Base-by-base conservation (phyloP, 139 green algal genomes). In the Dunaliella primolecta region DNA sequence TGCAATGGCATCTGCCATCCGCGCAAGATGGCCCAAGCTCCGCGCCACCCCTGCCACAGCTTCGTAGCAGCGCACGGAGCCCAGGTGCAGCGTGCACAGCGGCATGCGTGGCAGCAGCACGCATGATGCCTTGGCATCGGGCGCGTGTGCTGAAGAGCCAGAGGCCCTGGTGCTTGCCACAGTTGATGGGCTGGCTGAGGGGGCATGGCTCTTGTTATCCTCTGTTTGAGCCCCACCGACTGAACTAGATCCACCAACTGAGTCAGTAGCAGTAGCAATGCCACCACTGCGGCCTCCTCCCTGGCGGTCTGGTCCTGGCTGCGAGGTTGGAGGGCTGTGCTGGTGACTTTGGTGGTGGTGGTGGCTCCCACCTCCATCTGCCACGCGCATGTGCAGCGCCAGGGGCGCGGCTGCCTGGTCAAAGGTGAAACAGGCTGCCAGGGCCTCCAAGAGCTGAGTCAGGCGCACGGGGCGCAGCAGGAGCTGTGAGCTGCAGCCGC, bases 61-160 rank as follows among this genome's bases (percentile, higher is more conserved):
- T 0, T 82, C 78, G 75, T 96, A 96, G 0, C 82, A 86, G 2
- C 75, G 74, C 23, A 74, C 3, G 0, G 86, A 91, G 2, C 86
- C 85, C 31, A 96, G 80, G 75, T 92, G 76, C 34, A 75, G 34
- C 15, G 95, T 80, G 0, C 89, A 89, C 38, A 94, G 77, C 3
- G 91, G 94, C 93, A 95, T 94, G 31, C 94, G 90, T 0, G 94
- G 94, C 75, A 96, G 88, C 83, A 87, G 36, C 36, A 86, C 78
- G 36, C 46, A 83, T 34, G 29, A 78, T 71, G 27, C 32, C 32
- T 30, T 0, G 86, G 75, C n/a, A 29, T 57, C 2, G 30, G 46
- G 1, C 32, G 80, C n/a, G 82, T 72, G 33, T 37, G 30, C 34
- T 76, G 35, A 33, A 78, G 46, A 23, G 31, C 36, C n/a, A 33